Percentiles rank a stretch among this genome's conserved stretches.
Evolutionary conservation across 2,329 filamentous ascomycete species (phyloP).

Genomic region (Ascochyta rabiei): DNA sequence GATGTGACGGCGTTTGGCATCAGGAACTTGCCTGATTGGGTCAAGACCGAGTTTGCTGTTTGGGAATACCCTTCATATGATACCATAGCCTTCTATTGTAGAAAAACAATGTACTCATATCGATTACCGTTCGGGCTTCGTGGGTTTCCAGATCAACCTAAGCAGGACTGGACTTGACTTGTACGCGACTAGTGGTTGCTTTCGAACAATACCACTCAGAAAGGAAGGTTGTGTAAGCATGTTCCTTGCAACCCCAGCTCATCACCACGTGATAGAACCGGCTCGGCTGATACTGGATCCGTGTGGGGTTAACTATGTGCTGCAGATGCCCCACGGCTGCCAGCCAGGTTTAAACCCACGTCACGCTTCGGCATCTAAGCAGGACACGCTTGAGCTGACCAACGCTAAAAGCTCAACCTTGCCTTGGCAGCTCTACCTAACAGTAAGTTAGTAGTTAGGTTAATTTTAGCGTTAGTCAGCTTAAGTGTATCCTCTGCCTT

Average conservation of each 20-base stretch:
- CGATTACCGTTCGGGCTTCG: neutral
- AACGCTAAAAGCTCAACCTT: too few relatives aligned
- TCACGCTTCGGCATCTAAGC: too few relatives aligned
- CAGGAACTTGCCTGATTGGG: neutral
- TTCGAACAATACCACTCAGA: neutral
- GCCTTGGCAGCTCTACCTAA: too few relatives aligned
- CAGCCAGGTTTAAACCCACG: too few relatives aligned
- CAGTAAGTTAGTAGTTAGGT: too few relatives aligned
- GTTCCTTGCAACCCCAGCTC: neutral
- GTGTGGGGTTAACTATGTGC: too few relatives aligned
- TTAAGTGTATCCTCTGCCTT: too few relatives aligned
- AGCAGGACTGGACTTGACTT: neutral
- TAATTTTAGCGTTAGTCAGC: too few relatives aligned
- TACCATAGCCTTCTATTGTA: slow-evolving; percentile 14
- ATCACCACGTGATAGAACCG: too few relatives aligned
- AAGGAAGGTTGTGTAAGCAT: neutral
- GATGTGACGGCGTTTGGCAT: slow-evolving; percentile 1
- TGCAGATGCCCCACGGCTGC: too few relatives aligned
- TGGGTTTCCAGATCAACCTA: neutral
- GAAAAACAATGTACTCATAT: slow-evolving; percentile 9
- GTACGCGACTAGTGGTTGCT: neutral
- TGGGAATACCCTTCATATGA: slow-evolving; percentile 3
- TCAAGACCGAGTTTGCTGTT: neutral
- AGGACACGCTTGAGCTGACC: too few relatives aligned
- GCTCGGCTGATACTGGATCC: too few relatives aligned